These are phyloP conservation scores for Lycium ferocissimum DNA, from an alignment of 257 asterid species.

Conservation along the genomic window DNA sequence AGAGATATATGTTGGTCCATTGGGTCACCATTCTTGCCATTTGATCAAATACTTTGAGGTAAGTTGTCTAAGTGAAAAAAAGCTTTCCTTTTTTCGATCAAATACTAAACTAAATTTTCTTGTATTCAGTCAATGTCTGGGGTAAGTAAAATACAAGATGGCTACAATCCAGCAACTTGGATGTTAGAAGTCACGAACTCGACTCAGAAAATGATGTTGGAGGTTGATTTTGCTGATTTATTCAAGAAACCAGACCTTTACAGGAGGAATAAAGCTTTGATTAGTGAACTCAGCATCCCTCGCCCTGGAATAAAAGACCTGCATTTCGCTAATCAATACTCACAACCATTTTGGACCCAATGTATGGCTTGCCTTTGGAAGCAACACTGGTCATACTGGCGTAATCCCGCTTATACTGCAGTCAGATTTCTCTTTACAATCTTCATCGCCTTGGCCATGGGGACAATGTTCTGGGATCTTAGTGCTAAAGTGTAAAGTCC, in stretches of 20 bases:
- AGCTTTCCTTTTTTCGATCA: not conserved
- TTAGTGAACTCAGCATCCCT: conserved; percentile 64
- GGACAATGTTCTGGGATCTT: conserved; percentile 80
- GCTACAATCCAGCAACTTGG: conserved; percentile 87
- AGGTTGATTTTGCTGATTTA: conserved; percentile 61
- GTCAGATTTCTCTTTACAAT: conserved; percentile 66
- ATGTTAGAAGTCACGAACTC: conserved; percentile 73
- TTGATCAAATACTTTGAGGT: conserved; percentile 73
- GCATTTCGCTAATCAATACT: conserved; percentile 53
- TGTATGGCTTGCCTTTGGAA: conserved; percentile 73
- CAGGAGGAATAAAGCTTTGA: conserved; percentile 69
- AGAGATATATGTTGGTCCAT: conserved; percentile 76
- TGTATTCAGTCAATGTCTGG: conserved; percentile 52
- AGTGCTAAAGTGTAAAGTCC: conserved; percentile 59
- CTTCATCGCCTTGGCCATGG: conserved; percentile 60
- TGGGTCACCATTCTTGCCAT: conserved; percentile 60
- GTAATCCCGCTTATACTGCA: conserved; percentile 77
- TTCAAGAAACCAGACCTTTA: conserved; percentile 60
- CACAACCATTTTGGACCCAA: conserved; percentile 52
- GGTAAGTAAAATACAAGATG: conserved; percentile 58
- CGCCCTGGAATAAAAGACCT: conserved; percentile 68
- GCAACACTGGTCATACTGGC: conserved; percentile 84
- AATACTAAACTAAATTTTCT: not conserved
- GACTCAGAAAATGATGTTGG: conserved; percentile 56
- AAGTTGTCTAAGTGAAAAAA: not conserved